A percentile compares a stretch with the other conserved stretches of the same genome.
Evolutionary conservation across 805 yeast species (phyloP).

Genomic region (Spencermartinsiella europaea): DNA sequence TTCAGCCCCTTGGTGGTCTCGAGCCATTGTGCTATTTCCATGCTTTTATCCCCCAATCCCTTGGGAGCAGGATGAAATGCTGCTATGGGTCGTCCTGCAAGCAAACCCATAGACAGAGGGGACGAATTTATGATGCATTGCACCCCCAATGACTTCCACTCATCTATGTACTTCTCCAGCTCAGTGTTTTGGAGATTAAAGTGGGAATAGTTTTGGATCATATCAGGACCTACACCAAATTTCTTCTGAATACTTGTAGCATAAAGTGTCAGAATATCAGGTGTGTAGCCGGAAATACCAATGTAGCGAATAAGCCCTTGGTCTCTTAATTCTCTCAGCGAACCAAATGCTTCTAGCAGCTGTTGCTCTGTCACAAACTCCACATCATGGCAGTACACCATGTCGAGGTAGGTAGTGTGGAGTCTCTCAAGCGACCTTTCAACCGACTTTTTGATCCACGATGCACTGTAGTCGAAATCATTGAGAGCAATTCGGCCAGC

Average conservation of each 20-base stretch:
- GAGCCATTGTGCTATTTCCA: constrained; percentile 40
- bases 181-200: constrained; percentile 75
- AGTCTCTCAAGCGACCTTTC: constrained; percentile 62
- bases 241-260: constrained; percentile 21
- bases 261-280: constrained; percentile 47
- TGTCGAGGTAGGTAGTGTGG: constrained; percentile 63
- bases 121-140: constrained; percentile 67
- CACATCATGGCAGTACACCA: constrained; percentile 83
- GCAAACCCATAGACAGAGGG: constrained; percentile 79
- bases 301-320: constrained; percentile 59
- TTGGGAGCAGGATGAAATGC: constrained; percentile 74
- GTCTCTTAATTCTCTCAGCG: constrained; percentile 52
- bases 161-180: constrained; percentile 41
- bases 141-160: constrained; percentile 44
- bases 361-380: constrained; percentile 64
- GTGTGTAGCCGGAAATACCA: constrained; percentile 87
- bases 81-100: constrained; percentile 62
- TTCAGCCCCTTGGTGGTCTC: constrained; percentile 45
- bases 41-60: constrained; percentile 45
- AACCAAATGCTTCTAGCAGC: constrained; percentile 57
- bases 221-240: constrained; percentile 61
- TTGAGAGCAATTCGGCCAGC: constrained; percentile 69
- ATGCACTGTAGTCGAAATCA: constrained; percentile 69
- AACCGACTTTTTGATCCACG: constrained; percentile 57
- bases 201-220: constrained; percentile 71